Percentiles rank a stretch among this genome's conserved stretches.
phyloP scores from a whole-genome alignment of 1,284 basidiomycete genomes.

The Pholiota adiposa region DNA sequence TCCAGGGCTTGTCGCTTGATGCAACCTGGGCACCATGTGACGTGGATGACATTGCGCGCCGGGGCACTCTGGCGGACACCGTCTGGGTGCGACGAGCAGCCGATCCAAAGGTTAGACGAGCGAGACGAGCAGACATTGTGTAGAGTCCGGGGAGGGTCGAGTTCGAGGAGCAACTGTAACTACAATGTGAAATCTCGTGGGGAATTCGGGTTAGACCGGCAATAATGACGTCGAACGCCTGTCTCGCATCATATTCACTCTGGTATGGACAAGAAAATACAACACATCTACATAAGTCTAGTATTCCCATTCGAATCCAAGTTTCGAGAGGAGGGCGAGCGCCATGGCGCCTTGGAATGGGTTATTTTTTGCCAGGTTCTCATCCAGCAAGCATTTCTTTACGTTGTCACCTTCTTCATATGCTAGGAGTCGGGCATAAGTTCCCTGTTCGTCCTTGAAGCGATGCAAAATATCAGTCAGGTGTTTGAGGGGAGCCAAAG shows the following conservation, averaged over 20 bases:
- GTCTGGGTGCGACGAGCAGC: conserved; percentile 31
- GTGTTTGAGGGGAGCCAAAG: conserved; percentile 35
- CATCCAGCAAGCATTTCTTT: conserved; percentile 34
- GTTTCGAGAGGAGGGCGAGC: conserved; percentile 40
- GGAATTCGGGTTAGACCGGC: conserved; percentile 38
- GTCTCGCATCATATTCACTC: not conserved
- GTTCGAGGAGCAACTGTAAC: not conserved
- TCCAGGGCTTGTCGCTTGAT: conserved; percentile 40
- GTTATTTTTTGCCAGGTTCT: conserved; percentile 35
- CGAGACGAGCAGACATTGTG: conserved; percentile 37
- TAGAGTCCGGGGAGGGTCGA: conserved; percentile 7
- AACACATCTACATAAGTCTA: not conserved
- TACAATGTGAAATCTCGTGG: conserved; percentile 17
- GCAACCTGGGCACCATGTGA: conserved; percentile 31
- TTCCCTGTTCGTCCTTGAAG: conserved; percentile 23
- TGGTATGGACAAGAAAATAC: not conserved
- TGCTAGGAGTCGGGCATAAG: conserved; percentile 21
- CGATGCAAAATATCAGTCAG: conserved; percentile 31
- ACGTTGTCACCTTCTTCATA: conserved; percentile 27
- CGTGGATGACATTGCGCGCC: conserved; percentile 29
- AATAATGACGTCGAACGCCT: conserved; percentile 16
- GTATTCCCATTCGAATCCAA: conserved; percentile 40
- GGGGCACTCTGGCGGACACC: conserved; percentile 14
- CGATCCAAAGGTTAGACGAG: conserved; percentile 32
- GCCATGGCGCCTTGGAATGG: conserved; percentile 51